phyloP scores from a whole-genome alignment of 2,329 filamentous ascomycete genomes.

The Gnomoniopsis smithogilvyi region DNA sequence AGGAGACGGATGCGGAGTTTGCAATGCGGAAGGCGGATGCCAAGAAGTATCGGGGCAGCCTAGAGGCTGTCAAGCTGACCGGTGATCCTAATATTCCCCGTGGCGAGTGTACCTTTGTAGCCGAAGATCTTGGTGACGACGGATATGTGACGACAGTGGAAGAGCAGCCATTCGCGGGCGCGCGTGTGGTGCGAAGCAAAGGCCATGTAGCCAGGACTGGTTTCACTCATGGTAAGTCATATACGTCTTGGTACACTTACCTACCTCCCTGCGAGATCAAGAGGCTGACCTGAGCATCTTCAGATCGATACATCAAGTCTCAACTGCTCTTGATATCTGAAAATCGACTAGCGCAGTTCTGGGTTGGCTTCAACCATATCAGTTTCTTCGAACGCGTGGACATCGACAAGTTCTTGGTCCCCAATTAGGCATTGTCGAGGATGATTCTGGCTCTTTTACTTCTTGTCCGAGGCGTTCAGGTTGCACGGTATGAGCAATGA shows the following conservation, averaged over 20 bases:
- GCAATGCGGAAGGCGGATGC: slow-evolving; percentile 41
- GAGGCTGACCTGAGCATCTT: slow-evolving; percentile 7
- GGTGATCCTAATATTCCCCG: slow-evolving; percentile 88
- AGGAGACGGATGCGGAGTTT: slow-evolving; percentile 46
- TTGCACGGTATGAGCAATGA: not conserved
- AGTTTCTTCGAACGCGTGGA: slow-evolving; percentile 60
- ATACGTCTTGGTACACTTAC: not conserved
- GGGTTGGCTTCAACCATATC: slow-evolving; percentile 62
- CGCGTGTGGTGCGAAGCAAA: slow-evolving; percentile 67
- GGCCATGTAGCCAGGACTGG: slow-evolving; percentile 76
- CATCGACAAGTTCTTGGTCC: slow-evolving; percentile 45
- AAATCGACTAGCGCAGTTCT: slow-evolving; percentile 78
- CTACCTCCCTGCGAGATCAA: not conserved
- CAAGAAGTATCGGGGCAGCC: slow-evolving; percentile 59
- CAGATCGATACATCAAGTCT: slow-evolving; percentile 72
- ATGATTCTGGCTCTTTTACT: not conserved
- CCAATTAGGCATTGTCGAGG: not conserved
- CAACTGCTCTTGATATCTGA: slow-evolving; percentile 76
- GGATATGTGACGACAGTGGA: slow-evolving; percentile 63
- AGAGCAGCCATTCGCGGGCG: slow-evolving; percentile 69
- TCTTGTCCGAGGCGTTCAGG: not conserved
- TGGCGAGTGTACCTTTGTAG: slow-evolving; percentile 79
- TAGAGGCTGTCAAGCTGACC: slow-evolving; percentile 87
- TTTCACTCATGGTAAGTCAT: slow-evolving; percentile 65
- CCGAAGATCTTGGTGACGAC: slow-evolving; percentile 67